Base-by-base conservation (phyloP, 2,329 filamentous ascomycete species). In the Cytospora leucostoma region DNA sequence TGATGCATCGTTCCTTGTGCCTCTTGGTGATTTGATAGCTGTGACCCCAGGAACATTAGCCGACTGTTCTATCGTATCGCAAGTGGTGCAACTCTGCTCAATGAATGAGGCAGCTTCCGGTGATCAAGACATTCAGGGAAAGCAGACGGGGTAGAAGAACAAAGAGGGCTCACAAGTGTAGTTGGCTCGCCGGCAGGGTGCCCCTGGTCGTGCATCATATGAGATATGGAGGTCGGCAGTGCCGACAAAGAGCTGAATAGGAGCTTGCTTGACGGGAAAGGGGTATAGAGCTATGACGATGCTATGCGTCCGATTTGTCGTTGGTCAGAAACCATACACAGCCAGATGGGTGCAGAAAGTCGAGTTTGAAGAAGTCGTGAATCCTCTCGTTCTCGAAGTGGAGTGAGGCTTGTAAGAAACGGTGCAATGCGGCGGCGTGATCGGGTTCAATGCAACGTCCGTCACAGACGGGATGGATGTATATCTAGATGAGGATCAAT, bases 151-250 rank as follows among this genome's bases (percentile, higher is more conserved):
- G 21, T 7, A 13, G 49, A 47, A 21, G 49, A 50, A 57, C 37
- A 53, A 52, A 56, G 61, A 44, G 47, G 44, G 35, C 64, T 66
- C 40, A 66, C 64, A 35, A 34, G 34, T 61, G 64, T 58, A 54
- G 56, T 37, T 57, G 59, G 64, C n/a, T 66, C 61, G 61, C 64
- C 61, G 57, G 50, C 61, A 33, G 56, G 52, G 51, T 59, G 65
- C 52, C 65, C 65, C 56, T 67, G 66, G 37, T 68, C 67, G 34
- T 68, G 59, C 69, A 70, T 70, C 55, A 65, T 61, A 53, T 56
- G 50, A 34, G 32, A 61, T 53, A 53, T 52, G 53, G 59, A 55
- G 51, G 38, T 34, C 59, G 59, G 59, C 51, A 38, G 49, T 47
- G 44, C 44, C 44, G 44, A 19, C 44, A 47, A 27, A 27, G n/a